A percentile compares a stretch with the other conserved stretches of the same genome.
Conservation (phyloP, 2,329 filamentous ascomycete genomes). For the Nannizzia gypsea region DNA sequence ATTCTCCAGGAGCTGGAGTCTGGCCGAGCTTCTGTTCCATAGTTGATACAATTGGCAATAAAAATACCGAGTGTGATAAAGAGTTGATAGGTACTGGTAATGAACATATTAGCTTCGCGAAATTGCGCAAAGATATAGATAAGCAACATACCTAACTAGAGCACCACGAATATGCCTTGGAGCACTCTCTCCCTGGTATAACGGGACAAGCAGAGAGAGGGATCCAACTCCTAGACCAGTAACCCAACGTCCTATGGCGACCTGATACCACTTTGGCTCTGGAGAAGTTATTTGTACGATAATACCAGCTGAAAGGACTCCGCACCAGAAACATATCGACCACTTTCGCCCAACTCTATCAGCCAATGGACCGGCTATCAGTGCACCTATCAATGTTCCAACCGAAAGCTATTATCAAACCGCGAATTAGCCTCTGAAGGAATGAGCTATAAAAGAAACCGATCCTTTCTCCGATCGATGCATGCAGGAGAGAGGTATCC, state of each 20-base stretch:
- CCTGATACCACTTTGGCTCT: slow-evolving; percentile 31
- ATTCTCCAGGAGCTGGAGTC: slow-evolving; percentile 39
- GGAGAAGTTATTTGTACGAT: slow-evolving; percentile 36
- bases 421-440: neutral
- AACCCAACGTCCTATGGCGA: slow-evolving; percentile 37
- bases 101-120: neutral
- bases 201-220: slow-evolving; percentile 36
- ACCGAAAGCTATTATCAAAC: slow-evolving; percentile 28
- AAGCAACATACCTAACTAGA: slow-evolving; percentile 27
- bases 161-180: slow-evolving; percentile 38
- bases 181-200: slow-evolving; percentile 38
- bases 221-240: slow-evolving; percentile 39
- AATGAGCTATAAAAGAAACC: neutral
- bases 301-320: slow-evolving; percentile 36
- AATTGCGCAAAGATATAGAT: neutral
- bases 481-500: slow-evolving; percentile 9
- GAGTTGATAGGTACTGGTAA: slow-evolving; percentile 35
- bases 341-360: slow-evolving; percentile 36
- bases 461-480: neutral
- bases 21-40: slow-evolving; percentile 30
- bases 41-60: slow-evolving; percentile 39
- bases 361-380: slow-evolving; percentile 33
- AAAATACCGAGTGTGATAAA: slow-evolving; percentile 42
- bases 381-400: slow-evolving; percentile 32
- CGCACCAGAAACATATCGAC: slow-evolving; percentile 35